A percentile compares a stretch with the other conserved stretches of the same genome.
Conservation (phyloP, 768 basidiomycete genomes). For the Termitomyces sp. region DNA sequence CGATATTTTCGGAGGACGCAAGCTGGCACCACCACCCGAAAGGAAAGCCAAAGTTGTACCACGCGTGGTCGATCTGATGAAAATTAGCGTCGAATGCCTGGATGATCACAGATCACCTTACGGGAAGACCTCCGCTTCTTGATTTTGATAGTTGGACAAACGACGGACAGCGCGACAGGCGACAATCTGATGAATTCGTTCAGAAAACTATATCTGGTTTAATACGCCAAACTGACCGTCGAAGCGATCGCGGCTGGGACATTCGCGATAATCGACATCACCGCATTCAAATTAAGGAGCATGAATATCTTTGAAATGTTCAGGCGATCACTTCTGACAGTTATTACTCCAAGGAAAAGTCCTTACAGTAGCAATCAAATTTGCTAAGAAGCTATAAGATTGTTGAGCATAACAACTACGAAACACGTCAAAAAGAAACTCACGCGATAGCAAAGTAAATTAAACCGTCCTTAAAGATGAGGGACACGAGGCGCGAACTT, state of each 20-base stretch:
- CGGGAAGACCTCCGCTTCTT: slow-evolving; percentile 49
- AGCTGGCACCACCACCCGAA: slow-evolving; percentile 26
- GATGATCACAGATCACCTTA: slow-evolving; percentile 25
- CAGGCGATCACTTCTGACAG: background rate
- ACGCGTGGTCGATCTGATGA: slow-evolving; percentile 32
- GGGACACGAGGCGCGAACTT: slow-evolving; percentile 52
- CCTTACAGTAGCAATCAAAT: slow-evolving; percentile 60
- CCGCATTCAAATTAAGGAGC: slow-evolving; percentile 63
- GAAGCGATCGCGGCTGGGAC: slow-evolving; percentile 68
- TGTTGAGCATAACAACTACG: background rate
- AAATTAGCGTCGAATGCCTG: background rate
- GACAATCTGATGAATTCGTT: slow-evolving; percentile 45
- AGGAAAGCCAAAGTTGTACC: slow-evolving; percentile 61
- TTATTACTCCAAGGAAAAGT: background rate
- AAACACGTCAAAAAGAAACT: slow-evolving; percentile 19
- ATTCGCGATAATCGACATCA: slow-evolving; percentile 71
- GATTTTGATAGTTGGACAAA: slow-evolving; percentile 50
- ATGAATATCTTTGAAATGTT: slow-evolving; percentile 41
- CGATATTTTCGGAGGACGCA: slow-evolving; percentile 28
- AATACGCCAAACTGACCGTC: slow-evolving; percentile 37
- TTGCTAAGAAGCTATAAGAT: slow-evolving; percentile 53
- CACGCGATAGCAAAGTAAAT: slow-evolving; percentile 72
- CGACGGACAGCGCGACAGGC: slow-evolving; percentile 58
- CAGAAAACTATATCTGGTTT: background rate
- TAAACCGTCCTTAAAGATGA: slow-evolving; percentile 69